Evolutionary conservation across 2,329 filamentous ascomycete genomes (phyloP), one percentile per base, ranked within the genome.

Genomic region (Bipolaris sorokiniana): DNA sequence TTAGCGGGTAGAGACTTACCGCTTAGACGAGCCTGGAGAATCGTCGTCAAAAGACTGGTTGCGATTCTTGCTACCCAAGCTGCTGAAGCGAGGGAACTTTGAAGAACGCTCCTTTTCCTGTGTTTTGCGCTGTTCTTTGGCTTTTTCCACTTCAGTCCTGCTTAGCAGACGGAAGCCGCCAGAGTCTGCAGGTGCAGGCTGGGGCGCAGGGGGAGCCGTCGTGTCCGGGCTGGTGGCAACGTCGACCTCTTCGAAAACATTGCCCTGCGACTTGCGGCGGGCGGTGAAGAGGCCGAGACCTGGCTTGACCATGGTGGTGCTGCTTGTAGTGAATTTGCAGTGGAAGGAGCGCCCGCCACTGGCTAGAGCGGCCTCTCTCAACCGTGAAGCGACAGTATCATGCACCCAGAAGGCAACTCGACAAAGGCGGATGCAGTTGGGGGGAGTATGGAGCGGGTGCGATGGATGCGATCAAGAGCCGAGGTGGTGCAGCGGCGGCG

Each of bases 211-310:
- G 26, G 63, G 51, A 13, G 66, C 60, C 7, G 64, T 47, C n/a
- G 56, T 55, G 36, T 72, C 65, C n/a, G 66, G 66, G 51, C 66
- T 69, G 23, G 63, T 59, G 22, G 64, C 50, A 11, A 58, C 52
- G 34, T 57, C 47, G 22, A 64, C 51, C 7, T 75, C 71, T 10
- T 76, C 74, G 33, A 77, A 59, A 20, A 62, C 65, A 55, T 76
- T 76, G 51, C 71, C 68, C 51, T 72, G 67, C 22, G 75, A 77
- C 67, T 76, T 77, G 28, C 75, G 70, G 26, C 75, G 74, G 47
- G 60, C 65, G 31, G 63, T 71, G 57, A 76, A 72, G 54, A 74
- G 64, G 16, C 69, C 67, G 15, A 76, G 64, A 7, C 66, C 66
- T 28, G 72, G 66, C 66, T 71, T 75, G 56, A 56, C 70, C 70